A percentile compares a stretch with the other conserved stretches of the same genome.
Conservation (phyloP, 2,329 filamentous ascomycete genomes). For the Aspergillus persii region DNA sequence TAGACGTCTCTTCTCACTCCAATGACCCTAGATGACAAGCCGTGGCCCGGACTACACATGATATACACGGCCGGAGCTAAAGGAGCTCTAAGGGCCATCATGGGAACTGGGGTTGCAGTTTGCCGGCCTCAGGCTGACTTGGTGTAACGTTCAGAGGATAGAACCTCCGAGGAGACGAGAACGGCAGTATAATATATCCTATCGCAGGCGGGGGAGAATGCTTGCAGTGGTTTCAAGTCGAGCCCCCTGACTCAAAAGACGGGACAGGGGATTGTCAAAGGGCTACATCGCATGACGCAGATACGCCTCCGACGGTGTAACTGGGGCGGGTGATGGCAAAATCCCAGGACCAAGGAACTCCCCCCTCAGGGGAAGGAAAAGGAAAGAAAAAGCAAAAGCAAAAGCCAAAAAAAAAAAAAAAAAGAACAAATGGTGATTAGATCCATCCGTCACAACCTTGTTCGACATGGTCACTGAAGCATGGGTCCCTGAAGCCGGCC, state of each 20-base stretch:
- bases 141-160: constrained; percentile 5
- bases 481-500: neutral
- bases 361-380: neutral
- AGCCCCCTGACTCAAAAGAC: neutral
- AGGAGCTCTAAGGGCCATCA: constrained; percentile 2
- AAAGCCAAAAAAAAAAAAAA: neutral
- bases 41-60: neutral
- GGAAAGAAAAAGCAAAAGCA: neutral
- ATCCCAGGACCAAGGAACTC: neutral
- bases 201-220: neutral
- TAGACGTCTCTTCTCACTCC: neutral
- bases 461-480: neutral
- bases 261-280: neutral
- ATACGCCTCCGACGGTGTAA: neutral
- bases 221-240: neutral
- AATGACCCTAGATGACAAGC: neutral
- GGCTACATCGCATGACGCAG: neutral
- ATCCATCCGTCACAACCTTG: neutral
- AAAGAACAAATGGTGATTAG: neutral
- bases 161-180: neutral
- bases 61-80: neutral
- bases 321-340: neutral
- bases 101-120: constrained; percentile 14
- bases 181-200: neutral
- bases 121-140: constrained; percentile 1